Conservation (phyloP, 352 stramenopile genomes). For the Phytophthora capsici region DNA sequence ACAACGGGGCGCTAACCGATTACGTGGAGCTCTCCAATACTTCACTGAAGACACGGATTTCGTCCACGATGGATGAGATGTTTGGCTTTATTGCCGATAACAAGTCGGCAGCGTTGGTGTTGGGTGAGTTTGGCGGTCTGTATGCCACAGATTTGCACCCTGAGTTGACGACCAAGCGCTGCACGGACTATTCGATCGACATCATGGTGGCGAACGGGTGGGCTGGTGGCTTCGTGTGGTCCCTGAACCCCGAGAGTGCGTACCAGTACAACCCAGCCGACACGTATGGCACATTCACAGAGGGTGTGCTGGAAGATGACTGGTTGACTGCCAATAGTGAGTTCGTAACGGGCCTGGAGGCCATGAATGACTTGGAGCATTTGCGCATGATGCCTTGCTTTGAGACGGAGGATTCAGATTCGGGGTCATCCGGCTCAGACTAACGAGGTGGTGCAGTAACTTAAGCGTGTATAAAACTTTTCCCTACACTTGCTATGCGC, state of each 20-base stretch:
- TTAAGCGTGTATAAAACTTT: conserved; percentile 6
- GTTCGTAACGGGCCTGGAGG: conserved; percentile 48
- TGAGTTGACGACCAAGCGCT: conserved; percentile 66
- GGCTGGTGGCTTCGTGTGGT: conserved; percentile 75
- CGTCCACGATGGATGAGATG: conserved; percentile 67
- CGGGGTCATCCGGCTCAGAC: conserved; percentile 25
- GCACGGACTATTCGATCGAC: conserved; percentile 66
- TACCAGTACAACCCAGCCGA: conserved; percentile 71
- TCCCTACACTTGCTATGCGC: too few relatives aligned
- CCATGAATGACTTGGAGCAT: conserved; percentile 61
- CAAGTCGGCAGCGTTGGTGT: conserved; percentile 52
- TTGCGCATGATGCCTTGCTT: conserved; percentile 66
- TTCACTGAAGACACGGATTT: conserved; percentile 44
- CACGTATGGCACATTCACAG: conserved; percentile 45
- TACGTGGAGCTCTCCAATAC: conserved; percentile 63
- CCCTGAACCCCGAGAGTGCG: conserved; percentile 71
- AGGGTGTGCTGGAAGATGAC: conserved; percentile 61
- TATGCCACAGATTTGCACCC: conserved; percentile 61
- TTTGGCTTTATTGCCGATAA: conserved; percentile 66
- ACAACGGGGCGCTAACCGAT: conserved; percentile 31
- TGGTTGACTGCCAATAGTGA: conserved; percentile 62
- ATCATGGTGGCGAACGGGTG: conserved; percentile 57
- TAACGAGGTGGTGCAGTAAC: conserved; percentile 10
- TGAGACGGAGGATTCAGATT: conserved; percentile 18
- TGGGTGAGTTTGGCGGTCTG: conserved; percentile 76